Evolutionary conservation across 2,329 filamentous ascomycete species (phyloP), one percentile per base, ranked within the genome.

Genomic region (Chrysosporium keratinophilum): DNA sequence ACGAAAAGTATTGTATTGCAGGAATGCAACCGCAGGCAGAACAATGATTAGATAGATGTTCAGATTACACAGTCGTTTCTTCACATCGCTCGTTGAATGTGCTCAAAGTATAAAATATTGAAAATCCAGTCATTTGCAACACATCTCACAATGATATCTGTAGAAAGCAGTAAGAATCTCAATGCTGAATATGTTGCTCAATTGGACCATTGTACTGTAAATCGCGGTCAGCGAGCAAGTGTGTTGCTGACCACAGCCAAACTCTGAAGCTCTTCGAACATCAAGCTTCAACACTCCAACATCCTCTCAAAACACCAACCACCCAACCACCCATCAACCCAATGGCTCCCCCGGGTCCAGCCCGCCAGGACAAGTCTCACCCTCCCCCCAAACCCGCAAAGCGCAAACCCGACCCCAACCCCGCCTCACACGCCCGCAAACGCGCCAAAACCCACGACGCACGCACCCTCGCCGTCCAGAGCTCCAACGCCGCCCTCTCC

Each of bases 401-500:
- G 57, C 63, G 69, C 54, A 70, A 70, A 58, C 54, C 62, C 40
- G 34, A 55, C 47, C 14, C 20, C 58, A 23, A 60, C 58, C 6
- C 53, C 57, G 20, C 58, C 62, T 43, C 58, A 44, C 59, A 64
- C 37, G 62, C 60, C 12, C 67, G 67, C 49, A 74, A 74, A 64
- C 72, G 71, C 57, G 67, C 66, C 54, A 74, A 73, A 66, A 68
- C 62, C 5, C 64, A 65, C 37, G 68, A 74, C 61, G 71, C 72
- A 40, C 71, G 72, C 43, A 67, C 65, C 9, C 64, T 75, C 17
- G 69, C 71, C 14, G 69, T 71, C 7, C 72, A 75, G 60, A 69
- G 71, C 35, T 65, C 71, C 43, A 71, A 74, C 28, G 69, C 72
- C 45, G 72, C 72, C 31, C 68, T 75, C 47, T 80, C 80, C 61